Conservation (phyloP, 805 yeast species). For the Cyberlindnera xishuangbannaensis region DNA sequence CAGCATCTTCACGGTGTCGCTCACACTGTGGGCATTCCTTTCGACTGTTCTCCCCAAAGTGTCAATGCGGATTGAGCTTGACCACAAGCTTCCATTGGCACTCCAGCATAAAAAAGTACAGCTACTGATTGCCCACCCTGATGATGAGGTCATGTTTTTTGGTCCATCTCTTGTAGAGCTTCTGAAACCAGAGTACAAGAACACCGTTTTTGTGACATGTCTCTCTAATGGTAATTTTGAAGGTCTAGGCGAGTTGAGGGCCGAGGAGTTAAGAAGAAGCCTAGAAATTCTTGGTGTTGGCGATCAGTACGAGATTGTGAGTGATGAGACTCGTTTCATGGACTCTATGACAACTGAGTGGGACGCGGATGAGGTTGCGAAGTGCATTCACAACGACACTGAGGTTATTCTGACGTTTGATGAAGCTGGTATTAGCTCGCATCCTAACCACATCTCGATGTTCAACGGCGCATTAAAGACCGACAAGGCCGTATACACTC, state of each 20-base stretch:
- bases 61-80: not conserved
- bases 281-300: constrained; percentile 49
- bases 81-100: not conserved
- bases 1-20: no score
- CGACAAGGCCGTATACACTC: constrained; percentile 19
- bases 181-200: constrained; percentile 41
- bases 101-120: constrained; percentile 27
- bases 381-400: constrained; percentile 29
- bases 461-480: constrained; percentile 35
- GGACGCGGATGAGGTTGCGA: constrained; percentile 42
- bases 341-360: constrained; percentile 71
- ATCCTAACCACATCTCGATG: constrained; percentile 77
- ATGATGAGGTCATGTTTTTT: constrained; percentile 97
- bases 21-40: not conserved
- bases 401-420: constrained; percentile 72
- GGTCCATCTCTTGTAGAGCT: constrained; percentile 65
- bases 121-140: constrained; percentile 88
- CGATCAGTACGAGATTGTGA: constrained; percentile 34
- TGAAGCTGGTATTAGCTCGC: constrained; percentile 72
- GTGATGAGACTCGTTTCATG: constrained; percentile 39
- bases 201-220: constrained; percentile 55
- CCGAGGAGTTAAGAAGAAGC: constrained; percentile 51
- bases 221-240: constrained; percentile 74
- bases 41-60: not conserved
- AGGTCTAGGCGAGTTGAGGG: constrained; percentile 62